A percentile compares a stretch with the other conserved stretches of the same genome.
Evolutionary conservation across 148 eudicot genomes (phyloP).

Genomic region (Cornus suecica): DNA sequence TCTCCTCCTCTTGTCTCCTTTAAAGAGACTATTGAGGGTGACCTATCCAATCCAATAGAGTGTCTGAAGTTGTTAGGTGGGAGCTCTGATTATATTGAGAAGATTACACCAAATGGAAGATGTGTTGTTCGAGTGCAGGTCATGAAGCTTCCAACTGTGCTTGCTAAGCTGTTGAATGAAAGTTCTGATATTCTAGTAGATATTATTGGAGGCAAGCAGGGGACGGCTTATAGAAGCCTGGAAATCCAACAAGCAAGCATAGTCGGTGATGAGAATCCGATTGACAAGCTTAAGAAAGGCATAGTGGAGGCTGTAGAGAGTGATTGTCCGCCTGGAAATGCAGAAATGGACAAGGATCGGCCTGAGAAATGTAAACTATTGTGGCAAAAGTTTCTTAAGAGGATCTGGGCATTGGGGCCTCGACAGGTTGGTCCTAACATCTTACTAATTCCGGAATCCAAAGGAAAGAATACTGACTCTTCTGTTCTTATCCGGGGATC

Average conservation of each 20-base stretch:
- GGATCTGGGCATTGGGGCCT: conserved; percentile 93
- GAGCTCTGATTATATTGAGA: conserved; percentile 65
- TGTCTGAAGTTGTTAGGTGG: conserved; percentile 49
- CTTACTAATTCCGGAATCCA: conserved; percentile 54
- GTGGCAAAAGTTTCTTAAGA: conserved; percentile 66
- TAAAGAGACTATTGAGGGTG: conserved; percentile 86
- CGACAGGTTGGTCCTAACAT: conserved; percentile 89
- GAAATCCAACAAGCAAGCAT: conserved; percentile 53
- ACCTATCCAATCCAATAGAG: conserved; percentile 53
- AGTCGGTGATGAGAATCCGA: conserved; percentile 59
- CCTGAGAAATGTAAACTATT: conserved; percentile 46
- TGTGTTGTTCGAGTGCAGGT: conserved; percentile 78
- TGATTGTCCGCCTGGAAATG: conserved; percentile 41
- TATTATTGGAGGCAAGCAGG: conserved; percentile 69
- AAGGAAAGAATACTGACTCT: conserved; percentile 26
- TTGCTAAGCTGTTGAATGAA: conserved; percentile 80
- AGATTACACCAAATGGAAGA: conserved; percentile 82
- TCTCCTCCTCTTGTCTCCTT: conserved; percentile 90
- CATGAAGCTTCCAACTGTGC: conserved; percentile 72
- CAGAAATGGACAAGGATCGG: conserved; percentile 52
- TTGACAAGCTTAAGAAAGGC: conserved; percentile 66
- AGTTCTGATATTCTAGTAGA: conserved; percentile 67
- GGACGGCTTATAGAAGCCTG: conserved; percentile 51
- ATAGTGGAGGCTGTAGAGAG: conserved; percentile 69
- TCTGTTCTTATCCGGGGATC: conserved; percentile 61